These are phyloP conservation scores for Chlamydomonas sp. DNA, from an alignment of 139 green algal species.

Conservation along the genomic window DNA sequence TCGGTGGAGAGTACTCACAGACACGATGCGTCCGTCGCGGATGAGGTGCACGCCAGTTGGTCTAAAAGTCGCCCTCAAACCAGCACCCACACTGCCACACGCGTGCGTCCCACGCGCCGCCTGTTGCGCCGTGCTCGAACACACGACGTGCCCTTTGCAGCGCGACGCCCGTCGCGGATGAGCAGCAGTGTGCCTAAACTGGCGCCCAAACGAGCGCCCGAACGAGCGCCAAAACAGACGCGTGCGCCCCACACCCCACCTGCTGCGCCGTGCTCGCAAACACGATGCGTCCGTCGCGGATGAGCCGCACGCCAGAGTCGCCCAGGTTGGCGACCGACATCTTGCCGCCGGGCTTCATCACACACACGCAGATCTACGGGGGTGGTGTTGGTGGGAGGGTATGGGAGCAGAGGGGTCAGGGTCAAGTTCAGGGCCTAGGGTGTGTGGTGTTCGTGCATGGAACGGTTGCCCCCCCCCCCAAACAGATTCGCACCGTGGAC, in stretches of 20 bases:
- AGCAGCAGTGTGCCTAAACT: no score
- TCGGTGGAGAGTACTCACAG: constrained; percentile 52
- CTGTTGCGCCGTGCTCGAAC: no score
- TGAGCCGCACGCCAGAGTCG: constrained; percentile 66
- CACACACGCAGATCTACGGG: constrained; percentile 1
- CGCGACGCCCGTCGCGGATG: no score
- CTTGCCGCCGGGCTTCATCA: constrained; percentile 18
- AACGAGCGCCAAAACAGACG: no score
- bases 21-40: constrained; percentile 51
- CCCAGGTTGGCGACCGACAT: constrained; percentile 71
- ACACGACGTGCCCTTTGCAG: no score
- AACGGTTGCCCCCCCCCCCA: no score
- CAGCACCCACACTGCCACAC: no score
- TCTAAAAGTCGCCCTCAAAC: no score
- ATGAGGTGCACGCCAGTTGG: constrained; percentile 64
- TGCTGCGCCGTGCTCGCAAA: constrained; percentile 48
- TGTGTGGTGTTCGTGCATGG: no score
- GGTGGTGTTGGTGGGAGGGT: not conserved
- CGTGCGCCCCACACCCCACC: no score
- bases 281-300: constrained; percentile 56
- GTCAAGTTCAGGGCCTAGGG: not conserved
- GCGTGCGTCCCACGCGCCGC: no score
- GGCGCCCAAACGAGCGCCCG: no score
- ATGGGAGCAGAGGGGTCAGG: constrained; percentile 33
- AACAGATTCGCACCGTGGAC: constrained; percentile 17